Base-by-base conservation (phyloP, 106 monocot genomes). In the Platanthera guangdongensis region DNA sequence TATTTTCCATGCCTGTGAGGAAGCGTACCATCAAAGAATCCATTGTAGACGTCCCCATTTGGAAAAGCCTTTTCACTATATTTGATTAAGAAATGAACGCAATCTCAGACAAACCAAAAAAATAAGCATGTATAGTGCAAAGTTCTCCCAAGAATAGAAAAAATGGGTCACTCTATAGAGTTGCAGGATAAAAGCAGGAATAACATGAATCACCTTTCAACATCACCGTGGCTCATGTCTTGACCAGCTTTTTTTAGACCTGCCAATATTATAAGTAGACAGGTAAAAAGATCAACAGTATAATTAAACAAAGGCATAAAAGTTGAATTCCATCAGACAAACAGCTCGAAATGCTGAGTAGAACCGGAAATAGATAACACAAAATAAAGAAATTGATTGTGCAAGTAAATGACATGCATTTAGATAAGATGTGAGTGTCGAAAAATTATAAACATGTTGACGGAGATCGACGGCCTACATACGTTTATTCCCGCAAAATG, bases 1-100 rank as follows among this genome's bases (percentile, higher is more conserved):
- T 91, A 93, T 77, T 84, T 97, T 71, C 96, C 96, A 50, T 52
- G 74, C n/a, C 90, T 92, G 79, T 90, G 85, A 82, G 90, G 92
- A 78, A 87, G 83, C 39, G 77, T 53, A 25, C 83, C 85, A 74
- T 81, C 84, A 80, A 87, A 85, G 50, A 83, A 82, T 68, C 93
- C 93, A 74, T 77, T 63, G 78, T 93, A 96, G 25, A 76, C 54
- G 52, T 96, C 93, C 18, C 96, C 93, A 79, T 96, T 96, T 62
- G 87, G 77, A 80, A 96, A 80, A 57, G 80, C 76, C 51, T 81
- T 77, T 77, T 89, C 78, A 70, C 76, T 21, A 78, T 78, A 30
- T 78, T 89, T 88, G 57, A 75, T 16, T 65, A 79, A 74, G 25
- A 78, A 75, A 67, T 21, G 54, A 83, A 4, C 79, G 52, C 53